phyloP scores from a whole-genome alignment of 208 protist species.

The Zelonia costaricensis region DNA sequence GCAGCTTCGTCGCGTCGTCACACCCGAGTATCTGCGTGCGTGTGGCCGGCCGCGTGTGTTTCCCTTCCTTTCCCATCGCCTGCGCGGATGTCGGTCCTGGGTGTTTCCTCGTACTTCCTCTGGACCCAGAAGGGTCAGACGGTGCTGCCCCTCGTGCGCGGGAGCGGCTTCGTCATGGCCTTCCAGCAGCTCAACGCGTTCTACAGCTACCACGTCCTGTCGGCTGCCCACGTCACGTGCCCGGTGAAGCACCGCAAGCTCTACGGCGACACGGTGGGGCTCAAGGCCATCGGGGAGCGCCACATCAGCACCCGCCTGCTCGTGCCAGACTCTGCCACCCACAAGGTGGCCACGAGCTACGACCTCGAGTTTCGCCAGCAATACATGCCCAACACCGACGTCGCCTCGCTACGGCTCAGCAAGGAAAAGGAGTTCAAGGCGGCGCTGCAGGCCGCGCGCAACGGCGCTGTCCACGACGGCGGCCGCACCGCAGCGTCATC shows the following conservation, averaged over 20 bases:
- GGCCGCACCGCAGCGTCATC: neutral
- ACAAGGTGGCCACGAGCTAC: constrained; percentile 36
- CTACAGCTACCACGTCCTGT: constrained; percentile 83
- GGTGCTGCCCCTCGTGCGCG: constrained; percentile 78
- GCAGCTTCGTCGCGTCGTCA: too few relatives aligned
- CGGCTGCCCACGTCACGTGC: constrained; percentile 81
- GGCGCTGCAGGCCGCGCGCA: neutral
- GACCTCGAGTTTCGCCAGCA: constrained; percentile 67
- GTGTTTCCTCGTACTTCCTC: constrained; percentile 88
- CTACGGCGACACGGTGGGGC: constrained; percentile 68
- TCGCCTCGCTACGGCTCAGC: constrained; percentile 55
- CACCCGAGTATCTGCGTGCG: too few relatives aligned
- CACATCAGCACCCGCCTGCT: constrained; percentile 79
- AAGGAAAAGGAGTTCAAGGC: constrained; percentile 41
- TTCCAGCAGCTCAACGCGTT: constrained; percentile 75
- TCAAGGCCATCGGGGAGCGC: constrained; percentile 85
- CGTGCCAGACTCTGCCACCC: constrained; percentile 31
- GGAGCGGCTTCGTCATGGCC: constrained; percentile 77
- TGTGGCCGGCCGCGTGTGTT: too few relatives aligned
- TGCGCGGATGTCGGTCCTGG: constrained; percentile 76
- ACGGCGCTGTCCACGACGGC: neutral
- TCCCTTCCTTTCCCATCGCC: neutral
- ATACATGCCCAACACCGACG: constrained; percentile 77
- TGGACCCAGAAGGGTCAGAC: constrained; percentile 90
- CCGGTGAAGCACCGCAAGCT: constrained; percentile 63